Percentiles rank a stretch among this genome's conserved stretches.
phyloP scores from a whole-genome alignment of 345 rosid species.

The Brassica napus region Da-Ae NC_063452.1:52870501-52871000 shows the following conservation, averaged over 20 bases:
- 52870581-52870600: constrained; percentile 47
- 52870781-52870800: constrained; percentile 37
- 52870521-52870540: neutral
- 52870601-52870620: constrained; percentile 85
- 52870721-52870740: constrained; percentile 37
- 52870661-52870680: constrained; percentile 69
- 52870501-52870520: constrained; percentile 39
- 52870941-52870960: too few relatives aligned
- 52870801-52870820: constrained; percentile 40
- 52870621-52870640: constrained; percentile 74
- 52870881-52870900: too few relatives aligned
- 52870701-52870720: constrained; percentile 34
- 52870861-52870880: too few relatives aligned
- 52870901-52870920: too few relatives aligned
- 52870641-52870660: constrained; percentile 78
- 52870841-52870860: constrained; percentile 38
- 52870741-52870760: constrained; percentile 54
- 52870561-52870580: neutral
- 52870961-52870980: too few relatives aligned
- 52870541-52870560: neutral
- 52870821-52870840: constrained; percentile 60
- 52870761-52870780: constrained; percentile 45
- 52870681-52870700: constrained; percentile 35
- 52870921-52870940: too few relatives aligned
- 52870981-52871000: neutral